These are phyloP conservation scores for Trametes sanguinea DNA, from an alignment of 768 basidiomycete species.

Conservation along the genomic window DNA sequence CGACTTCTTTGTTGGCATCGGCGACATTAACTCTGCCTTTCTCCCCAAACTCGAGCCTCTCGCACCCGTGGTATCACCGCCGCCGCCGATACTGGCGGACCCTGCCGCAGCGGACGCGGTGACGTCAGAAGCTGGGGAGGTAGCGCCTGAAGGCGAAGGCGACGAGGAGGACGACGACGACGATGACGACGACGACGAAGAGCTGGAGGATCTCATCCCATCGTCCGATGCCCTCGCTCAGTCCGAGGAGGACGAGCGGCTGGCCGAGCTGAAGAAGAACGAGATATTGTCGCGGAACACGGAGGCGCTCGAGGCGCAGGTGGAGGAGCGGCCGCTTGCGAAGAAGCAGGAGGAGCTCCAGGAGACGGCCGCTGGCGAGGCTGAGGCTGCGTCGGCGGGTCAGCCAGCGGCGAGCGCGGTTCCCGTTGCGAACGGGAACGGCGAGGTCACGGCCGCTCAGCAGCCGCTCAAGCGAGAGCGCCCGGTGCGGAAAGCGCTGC, in stretches of 20 bases:
- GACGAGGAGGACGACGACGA: conserved; percentile 20
- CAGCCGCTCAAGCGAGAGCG: conserved; percentile 39
- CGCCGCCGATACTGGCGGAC: conserved; percentile 10
- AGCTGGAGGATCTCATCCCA: conserved; percentile 10
- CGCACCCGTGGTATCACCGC: conserved; percentile 39
- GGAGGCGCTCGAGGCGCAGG: conserved; percentile 77
- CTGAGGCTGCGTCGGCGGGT: conserved; percentile 14
- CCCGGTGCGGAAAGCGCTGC: conserved; percentile 63
- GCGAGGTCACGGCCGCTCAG: neutral
- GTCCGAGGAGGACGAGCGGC: conserved; percentile 32
- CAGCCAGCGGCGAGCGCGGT: conserved; percentile 10
- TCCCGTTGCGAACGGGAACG: conserved; percentile 1
- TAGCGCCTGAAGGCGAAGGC: conserved; percentile 40
- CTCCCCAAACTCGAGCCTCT: conserved; percentile 75
- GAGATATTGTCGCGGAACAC: conserved; percentile 71
- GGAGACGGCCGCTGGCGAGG: conserved; percentile 42
- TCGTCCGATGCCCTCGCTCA: conserved; percentile 12
- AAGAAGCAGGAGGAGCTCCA: conserved; percentile 83
- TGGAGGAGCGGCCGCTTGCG: conserved; percentile 84
- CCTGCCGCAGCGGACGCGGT: conserved; percentile 31
- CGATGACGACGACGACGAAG: conserved; percentile 16
- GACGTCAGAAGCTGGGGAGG: conserved; percentile 53
- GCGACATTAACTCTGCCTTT: conserved; percentile 96
- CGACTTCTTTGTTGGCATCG: conserved; percentile 97
- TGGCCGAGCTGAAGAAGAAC: conserved; percentile 49